Evolutionary conservation across 495 filamentous ascomycete species (phyloP).

Genomic region (Penicillium coprophilum): DNA sequence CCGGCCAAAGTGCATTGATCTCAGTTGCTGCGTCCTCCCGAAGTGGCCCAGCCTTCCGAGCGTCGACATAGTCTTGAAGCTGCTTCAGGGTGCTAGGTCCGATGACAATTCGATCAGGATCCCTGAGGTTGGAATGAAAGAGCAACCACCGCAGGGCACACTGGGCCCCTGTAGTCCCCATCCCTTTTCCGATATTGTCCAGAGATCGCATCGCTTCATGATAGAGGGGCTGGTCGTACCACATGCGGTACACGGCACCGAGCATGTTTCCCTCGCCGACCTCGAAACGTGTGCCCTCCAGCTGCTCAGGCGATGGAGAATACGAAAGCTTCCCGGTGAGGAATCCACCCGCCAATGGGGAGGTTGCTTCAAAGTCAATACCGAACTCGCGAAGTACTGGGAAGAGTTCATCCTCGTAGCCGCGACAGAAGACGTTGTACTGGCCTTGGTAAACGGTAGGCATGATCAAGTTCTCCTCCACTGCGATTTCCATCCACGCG

Average conservation of each 20-base stretch:
- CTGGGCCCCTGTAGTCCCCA: conserved; percentile 17
- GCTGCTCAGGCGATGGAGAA: conserved; percentile 9
- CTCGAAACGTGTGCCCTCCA: conserved; percentile 31
- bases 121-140: conserved; percentile 26
- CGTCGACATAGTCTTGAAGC: conserved; percentile 14
- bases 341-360: conserved; percentile 52
- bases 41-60: conserved; percentile 11
- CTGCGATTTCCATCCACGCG: conserved; percentile 10
- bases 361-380: conserved; percentile 45
- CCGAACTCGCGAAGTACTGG: conserved; percentile 52
- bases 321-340: conserved; percentile 42
- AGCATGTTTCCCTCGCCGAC: conserved; percentile 22
- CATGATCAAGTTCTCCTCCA: conserved; percentile 7
- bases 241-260: conserved; percentile 17
- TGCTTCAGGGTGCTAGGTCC: conserved; percentile 29
- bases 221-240: conserved; percentile 26
- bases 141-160: conserved; percentile 34
- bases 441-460: conserved; percentile 24
- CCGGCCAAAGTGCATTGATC: conserved; percentile 7
- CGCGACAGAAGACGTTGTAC: conserved; percentile 43
- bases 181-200: neutral
- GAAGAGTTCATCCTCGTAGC: conserved; percentile 47
- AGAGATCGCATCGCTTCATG: conserved; percentile 22
- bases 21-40: neutral
- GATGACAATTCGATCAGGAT: conserved; percentile 30